A percentile compares a stretch with the other conserved stretches of the same genome.
These are phyloP conservation scores for Bruguiera gymnorhiza DNA, from an alignment of 345 rosid genomes.

Conservation along the genomic window DNA sequence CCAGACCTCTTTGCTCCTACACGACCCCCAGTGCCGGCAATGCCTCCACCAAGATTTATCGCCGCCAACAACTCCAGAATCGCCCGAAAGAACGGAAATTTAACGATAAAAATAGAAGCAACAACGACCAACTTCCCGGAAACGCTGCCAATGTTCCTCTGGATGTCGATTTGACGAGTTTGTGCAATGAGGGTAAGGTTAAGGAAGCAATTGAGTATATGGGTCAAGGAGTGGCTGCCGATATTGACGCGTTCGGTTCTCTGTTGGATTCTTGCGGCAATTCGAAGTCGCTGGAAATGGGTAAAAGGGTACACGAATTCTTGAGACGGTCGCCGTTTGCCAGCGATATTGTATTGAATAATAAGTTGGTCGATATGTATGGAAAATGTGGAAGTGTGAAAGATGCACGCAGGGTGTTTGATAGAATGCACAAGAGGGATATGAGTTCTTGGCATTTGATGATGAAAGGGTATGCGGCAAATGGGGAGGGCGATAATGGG, in stretches of 20 bases:
- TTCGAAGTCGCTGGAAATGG: conserved; percentile 36
- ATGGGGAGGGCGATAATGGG: conserved; percentile 41
- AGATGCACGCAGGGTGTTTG: conserved; percentile 51
- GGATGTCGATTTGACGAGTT: conserved; percentile 33
- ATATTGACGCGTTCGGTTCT: conserved; percentile 31
- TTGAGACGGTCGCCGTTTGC: conserved; percentile 34
- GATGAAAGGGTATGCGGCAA: conserved; percentile 42
- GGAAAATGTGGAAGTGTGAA: conserved; percentile 32
- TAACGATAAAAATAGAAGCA: conserved; percentile 8
- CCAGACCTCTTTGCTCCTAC: conserved; percentile 26
- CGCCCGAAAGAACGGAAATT: conserved; percentile 6
- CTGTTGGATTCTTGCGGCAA: conserved; percentile 34
- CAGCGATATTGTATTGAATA: conserved; percentile 30
- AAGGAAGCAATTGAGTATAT: conserved; percentile 38
- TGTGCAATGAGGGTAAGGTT: conserved; percentile 47
- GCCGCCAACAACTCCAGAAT: conserved; percentile 24
- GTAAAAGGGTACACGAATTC: conserved; percentile 34
- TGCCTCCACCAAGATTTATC: conserved; percentile 25
- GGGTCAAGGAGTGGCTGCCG: conserved; percentile 31
- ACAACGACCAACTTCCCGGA: conserved; percentile 17
- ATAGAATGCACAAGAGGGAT: conserved; percentile 45
- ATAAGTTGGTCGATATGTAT: conserved; percentile 34
- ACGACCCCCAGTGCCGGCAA: conserved; percentile 22
- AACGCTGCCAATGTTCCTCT: conserved; percentile 6
- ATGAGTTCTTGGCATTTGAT: conserved; percentile 41